Base-by-base conservation (phyloP, 1,284 basidiomycete genomes). In the Agroathelia rolfsii region DNA sequence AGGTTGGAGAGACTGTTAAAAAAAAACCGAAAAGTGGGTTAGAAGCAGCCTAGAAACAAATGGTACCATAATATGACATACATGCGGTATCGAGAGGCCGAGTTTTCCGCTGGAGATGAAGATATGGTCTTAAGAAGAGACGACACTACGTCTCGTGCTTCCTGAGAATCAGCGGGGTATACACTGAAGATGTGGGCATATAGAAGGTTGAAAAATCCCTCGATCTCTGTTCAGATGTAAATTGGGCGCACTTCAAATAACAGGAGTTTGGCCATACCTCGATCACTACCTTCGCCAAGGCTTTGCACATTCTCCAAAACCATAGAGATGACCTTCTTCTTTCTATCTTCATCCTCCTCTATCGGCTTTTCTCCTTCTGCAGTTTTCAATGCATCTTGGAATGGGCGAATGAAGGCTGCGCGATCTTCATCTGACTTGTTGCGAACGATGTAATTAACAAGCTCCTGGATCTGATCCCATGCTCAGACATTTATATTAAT, bases 171-270 rank as follows among this genome's bases (percentile, higher is more conserved):
- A 28, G 58, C 39, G 5, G 70, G 53, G 52, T 70, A 77, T 6
- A 82, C 56, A 4, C 64, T 52, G 41, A 82, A 64, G 24, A 84
- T 49, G 55, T 86, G 81, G 3, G 81, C 69, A 47, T 72, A 78
- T 24, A 87, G 49, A 18, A 87, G 66, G 52, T 87, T 88, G 64
- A 83, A 86, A 55, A 86, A 87, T n/a, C 84, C 84, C 56, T 87
- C 82, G 43, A 76, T 75, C 57, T 87, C 84, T 87, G 50, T 20
- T 33, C 2, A 28, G 26, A 17, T 24, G 20, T 21, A 34, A 26
- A 22, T 28, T 32, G 5, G 35, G 13, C 14, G n/a, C 12, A 17
- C 15, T 5, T 20, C 26, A 6, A 38, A 23, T 27, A 31, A 14
- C 28, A 28, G 39, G 23, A 30, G 24, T 21, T 18, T 14, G 21